Evolutionary conservation across 352 stramenopile species (phyloP).

Genomic region (Globisporangium cederbergense): DNA sequence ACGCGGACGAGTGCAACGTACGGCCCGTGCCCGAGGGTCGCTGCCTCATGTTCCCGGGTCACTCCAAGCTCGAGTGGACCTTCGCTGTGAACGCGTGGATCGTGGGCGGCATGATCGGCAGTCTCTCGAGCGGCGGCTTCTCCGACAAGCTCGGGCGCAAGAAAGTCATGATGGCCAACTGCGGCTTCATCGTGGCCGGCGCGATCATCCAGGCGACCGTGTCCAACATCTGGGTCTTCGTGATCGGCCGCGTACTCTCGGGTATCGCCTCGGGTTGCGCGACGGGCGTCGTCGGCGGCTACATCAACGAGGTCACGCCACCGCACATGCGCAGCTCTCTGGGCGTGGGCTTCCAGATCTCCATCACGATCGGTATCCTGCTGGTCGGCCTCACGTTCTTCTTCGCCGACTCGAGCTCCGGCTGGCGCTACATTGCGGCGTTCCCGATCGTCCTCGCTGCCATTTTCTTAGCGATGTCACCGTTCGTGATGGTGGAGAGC

Average conservation of each 20-base stretch:
- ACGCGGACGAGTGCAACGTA: constrained; percentile 28
- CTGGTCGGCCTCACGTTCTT: constrained; percentile 50
- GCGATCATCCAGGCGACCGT: constrained; percentile 24
- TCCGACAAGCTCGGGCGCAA: constrained; percentile 36
- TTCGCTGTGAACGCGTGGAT: constrained; percentile 39
- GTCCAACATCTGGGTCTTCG: constrained; percentile 31
- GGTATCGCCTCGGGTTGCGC: constrained; percentile 36
- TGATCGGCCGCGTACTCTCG: constrained; percentile 32
- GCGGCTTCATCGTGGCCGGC: constrained; percentile 32
- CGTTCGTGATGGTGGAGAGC: constrained; percentile 33
- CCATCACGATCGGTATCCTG: constrained; percentile 43
- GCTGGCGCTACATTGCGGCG: constrained; percentile 39
- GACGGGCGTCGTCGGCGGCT: constrained; percentile 25
- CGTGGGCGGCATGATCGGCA: constrained; percentile 41
- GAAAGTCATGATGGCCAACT: constrained; percentile 27
- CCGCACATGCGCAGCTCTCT: constrained; percentile 31
- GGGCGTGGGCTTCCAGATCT: constrained; percentile 39
- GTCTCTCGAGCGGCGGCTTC: constrained; percentile 24
- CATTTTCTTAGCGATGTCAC: constrained; percentile 24
- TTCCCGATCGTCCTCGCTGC: constrained; percentile 32
- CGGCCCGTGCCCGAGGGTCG: constrained; percentile 16
- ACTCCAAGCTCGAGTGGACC: constrained; percentile 34
- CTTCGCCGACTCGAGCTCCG: constrained; percentile 40
- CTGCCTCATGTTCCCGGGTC: constrained; percentile 36
- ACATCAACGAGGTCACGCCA: constrained; percentile 54